Evolutionary conservation across 495 filamentous ascomycete genomes (phyloP), one percentile per base, ranked within the genome.

Genomic region (Podospora anserina): DNA sequence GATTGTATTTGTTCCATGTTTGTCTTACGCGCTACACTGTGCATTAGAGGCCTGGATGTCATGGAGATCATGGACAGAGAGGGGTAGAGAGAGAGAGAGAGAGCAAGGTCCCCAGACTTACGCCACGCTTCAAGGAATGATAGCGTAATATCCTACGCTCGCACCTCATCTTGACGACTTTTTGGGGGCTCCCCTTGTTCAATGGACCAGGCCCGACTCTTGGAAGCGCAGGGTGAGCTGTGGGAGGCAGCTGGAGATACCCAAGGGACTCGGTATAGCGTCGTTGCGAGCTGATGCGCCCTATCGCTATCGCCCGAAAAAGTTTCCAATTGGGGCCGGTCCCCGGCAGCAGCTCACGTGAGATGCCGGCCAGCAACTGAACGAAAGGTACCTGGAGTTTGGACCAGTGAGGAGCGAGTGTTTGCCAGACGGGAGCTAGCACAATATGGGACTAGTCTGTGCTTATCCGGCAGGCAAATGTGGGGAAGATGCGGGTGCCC

Each of bases 1-100:
- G 84, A 75, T 96, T 97, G 84, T 92, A 94, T 81, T 96, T 97
- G 82, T 92, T 96, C 96, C 94, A 97, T 85, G 92, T 93, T 85
- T 94, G 92, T 69, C 95, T 90, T 78, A 97, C 75, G 90, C 92
- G 95, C 95, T 97, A 64, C 5, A 67, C 61, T 23, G 0, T 16
- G 15, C 13, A 49, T 49, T 49, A 49, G 39, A 49, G 39, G 39
- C 5, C 39, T 49, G 39, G 39, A 11, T 39, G 23, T 39, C 34
- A 6, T 39, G 34, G 34, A 11, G 6, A 32, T 32, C 30, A 32
- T 49, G 39, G 58, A 58, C 2, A 32, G 64, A 32, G 64, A 61
- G 53, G 44, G 32, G 56, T 20, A 54, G 67, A 34, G 58, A 23
- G 55, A 49, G 63, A 57, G 56, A 19, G 57, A 57, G 66, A 59